Evolutionary conservation across 805 yeast species (phyloP).

Genomic region (Wickerhamomyces queroliae): DNA sequence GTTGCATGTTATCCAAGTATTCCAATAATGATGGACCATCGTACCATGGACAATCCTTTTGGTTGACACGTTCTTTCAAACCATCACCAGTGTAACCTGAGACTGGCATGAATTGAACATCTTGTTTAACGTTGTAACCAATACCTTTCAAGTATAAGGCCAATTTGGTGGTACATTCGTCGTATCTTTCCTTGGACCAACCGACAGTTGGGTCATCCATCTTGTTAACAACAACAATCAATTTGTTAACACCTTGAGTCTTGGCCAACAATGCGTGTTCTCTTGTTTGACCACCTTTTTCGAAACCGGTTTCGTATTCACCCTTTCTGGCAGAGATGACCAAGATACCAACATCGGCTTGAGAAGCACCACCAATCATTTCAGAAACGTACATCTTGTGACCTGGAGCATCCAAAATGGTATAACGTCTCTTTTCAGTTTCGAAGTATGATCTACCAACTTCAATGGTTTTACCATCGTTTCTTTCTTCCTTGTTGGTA

Average conservation of each 20-base stretch:
- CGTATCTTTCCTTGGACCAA: slow-evolving; percentile 95
- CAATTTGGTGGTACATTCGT: slow-evolving; percentile 87
- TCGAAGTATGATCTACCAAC: slow-evolving; percentile 98
- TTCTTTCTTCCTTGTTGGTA: slow-evolving; percentile 97
- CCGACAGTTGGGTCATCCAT: slow-evolving; percentile 97
- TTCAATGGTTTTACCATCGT: slow-evolving; percentile 98
- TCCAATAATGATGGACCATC: slow-evolving; percentile 88
- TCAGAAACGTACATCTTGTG: slow-evolving; percentile 98
- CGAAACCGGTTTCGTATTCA: slow-evolving; percentile 98
- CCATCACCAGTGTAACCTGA: slow-evolving; percentile 98
- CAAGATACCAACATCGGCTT: slow-evolving; percentile 96
- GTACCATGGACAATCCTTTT: slow-evolving; percentile 86
- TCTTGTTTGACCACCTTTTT: slow-evolving; percentile 98
- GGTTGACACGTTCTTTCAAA: slow-evolving; percentile 75
- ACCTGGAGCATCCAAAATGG: slow-evolving; percentile 98
- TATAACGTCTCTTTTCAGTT: slow-evolving; percentile 96
- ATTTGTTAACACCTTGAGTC: slow-evolving; percentile 95
- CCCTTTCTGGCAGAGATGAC: slow-evolving; percentile 99
- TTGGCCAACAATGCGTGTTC: slow-evolving; percentile 97
- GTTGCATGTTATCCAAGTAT: slow-evolving; percentile 76
- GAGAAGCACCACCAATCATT: slow-evolving; percentile 99
- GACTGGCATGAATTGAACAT: slow-evolving; percentile 91
- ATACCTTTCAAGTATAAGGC: slow-evolving; percentile 74
- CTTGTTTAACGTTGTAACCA: slow-evolving; percentile 82
- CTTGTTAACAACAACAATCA: slow-evolving; percentile 92